Evolutionary conservation across 2,329 filamentous ascomycete genomes (phyloP).

Genomic region (Cordyceps fumosorosea): DNA sequence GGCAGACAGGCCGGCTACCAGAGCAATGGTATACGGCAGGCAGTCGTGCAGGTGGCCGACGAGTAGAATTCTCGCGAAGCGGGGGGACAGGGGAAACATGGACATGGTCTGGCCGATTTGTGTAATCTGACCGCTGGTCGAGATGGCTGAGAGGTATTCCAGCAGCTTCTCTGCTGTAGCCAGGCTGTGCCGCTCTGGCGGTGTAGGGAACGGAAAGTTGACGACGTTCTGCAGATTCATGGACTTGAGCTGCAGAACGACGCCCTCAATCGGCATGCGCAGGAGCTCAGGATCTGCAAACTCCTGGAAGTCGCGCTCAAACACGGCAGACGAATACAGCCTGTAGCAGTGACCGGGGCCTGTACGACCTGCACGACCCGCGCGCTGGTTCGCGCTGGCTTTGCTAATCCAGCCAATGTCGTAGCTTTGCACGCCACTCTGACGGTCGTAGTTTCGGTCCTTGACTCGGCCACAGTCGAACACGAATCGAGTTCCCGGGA

Average conservation of each 20-base stretch:
- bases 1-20: constrained; percentile 83
- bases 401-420: constrained; percentile 97
- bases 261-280: constrained; percentile 83
- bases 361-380: constrained; percentile 90
- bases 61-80: constrained; percentile 86
- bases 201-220: constrained; percentile 94
- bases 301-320: constrained; percentile 78
- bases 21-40: constrained; percentile 75
- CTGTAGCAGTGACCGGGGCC: constrained; percentile 94
- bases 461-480: constrained; percentile 93
- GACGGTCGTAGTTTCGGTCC: constrained; percentile 80
- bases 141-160: constrained; percentile 76
- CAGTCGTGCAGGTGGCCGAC: constrained; percentile 79
- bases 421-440: constrained; percentile 90
- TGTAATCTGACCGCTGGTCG: constrained; percentile 66
- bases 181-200: constrained; percentile 70
- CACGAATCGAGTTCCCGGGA: constrained; percentile 89
- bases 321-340: constrained; percentile 90
- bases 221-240: constrained; percentile 88
- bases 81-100: constrained; percentile 81
- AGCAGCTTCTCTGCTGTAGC: constrained; percentile 80
- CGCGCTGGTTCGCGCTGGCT: constrained; percentile 84
- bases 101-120: constrained; percentile 75
- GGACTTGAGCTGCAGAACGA: constrained; percentile 88
- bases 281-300: constrained; percentile 86